A percentile compares a stretch with the other conserved stretches of the same genome.
These are phyloP conservation scores for Leccinum subgranulosum DNA, from an alignment of 768 basidiomycete species.

Conservation along the genomic window DNA sequence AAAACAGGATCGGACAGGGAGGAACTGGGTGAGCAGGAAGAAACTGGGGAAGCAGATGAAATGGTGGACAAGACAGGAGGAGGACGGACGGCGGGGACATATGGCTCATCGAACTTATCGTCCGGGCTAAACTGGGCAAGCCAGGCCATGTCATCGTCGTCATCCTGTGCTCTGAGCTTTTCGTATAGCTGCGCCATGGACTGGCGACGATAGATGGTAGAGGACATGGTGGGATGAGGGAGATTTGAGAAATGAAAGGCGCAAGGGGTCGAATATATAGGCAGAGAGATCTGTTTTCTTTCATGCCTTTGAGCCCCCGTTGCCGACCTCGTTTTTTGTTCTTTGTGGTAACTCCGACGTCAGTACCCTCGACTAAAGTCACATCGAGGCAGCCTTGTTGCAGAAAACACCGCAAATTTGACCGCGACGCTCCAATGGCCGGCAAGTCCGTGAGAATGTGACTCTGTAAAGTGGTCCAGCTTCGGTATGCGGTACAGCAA, in stretches of 20 bases:
- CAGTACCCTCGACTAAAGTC: conserved; percentile 31
- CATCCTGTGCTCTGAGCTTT: conserved; percentile 33
- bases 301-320: conserved; percentile 37
- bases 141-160: conserved; percentile 35
- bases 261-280: conserved; percentile 28
- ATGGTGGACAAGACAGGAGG: conserved; percentile 24
- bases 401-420: conserved; percentile 19
- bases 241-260: conserved; percentile 17
- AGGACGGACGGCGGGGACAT: conserved; percentile 14
- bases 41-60: conserved; percentile 27
- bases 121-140: conserved; percentile 34
- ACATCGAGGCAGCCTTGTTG: conserved; percentile 38
- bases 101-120: conserved; percentile 29
- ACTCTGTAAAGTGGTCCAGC: conserved; percentile 22
- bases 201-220: conserved; percentile 33
- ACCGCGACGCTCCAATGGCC: conserved; percentile 9
- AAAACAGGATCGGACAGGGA: conserved; percentile 17
- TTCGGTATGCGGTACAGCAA: conserved; percentile 6
- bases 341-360: conserved; percentile 38
- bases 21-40: conserved; percentile 23
- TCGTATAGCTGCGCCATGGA: conserved; percentile 36
- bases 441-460: conserved; percentile 31
- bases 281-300: conserved; percentile 31
- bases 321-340: conserved; percentile 41
- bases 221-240: conserved; percentile 23